These are phyloP conservation scores for Viridothelium virens DNA, from an alignment of 495 filamentous ascomycete genomes.

Conservation along the genomic window DNA sequence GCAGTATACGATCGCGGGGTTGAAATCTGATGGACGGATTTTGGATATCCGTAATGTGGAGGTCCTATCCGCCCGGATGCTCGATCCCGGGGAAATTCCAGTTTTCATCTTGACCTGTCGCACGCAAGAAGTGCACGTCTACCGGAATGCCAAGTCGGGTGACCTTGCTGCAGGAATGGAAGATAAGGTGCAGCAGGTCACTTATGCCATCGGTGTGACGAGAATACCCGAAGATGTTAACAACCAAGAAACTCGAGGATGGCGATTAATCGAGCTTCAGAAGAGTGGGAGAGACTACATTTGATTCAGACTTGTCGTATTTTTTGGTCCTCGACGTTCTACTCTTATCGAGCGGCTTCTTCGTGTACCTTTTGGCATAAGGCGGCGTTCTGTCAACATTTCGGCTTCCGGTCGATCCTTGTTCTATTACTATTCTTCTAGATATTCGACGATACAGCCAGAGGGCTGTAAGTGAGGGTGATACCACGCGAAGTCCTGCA, in stretches of 20 bases:
- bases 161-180: constrained; percentile 97
- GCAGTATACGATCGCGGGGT: constrained; percentile 85
- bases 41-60: constrained; percentile 92
- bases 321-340: background rate
- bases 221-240: constrained; percentile 88
- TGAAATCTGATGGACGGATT: constrained; percentile 89
- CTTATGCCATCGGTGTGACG: constrained; percentile 94
- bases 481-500: background rate
- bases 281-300: constrained; percentile 96
- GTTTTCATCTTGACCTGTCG: constrained; percentile 95
- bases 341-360: background rate
- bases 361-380: background rate
- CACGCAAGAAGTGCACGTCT: constrained; percentile 97
- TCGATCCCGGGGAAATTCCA: constrained; percentile 95
- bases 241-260: constrained; percentile 92
- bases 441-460: background rate
- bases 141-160: constrained; percentile 78
- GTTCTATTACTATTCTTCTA: background rate
- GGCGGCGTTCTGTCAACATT: background rate
- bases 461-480: background rate
- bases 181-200: constrained; percentile 94
- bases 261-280: constrained; percentile 95
- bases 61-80: constrained; percentile 74
- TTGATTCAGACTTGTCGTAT: constrained; percentile 37
- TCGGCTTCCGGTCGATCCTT: background rate